phyloP scores from a whole-genome alignment of 345 rosid genomes.

The Citrus unshiu region DNA sequence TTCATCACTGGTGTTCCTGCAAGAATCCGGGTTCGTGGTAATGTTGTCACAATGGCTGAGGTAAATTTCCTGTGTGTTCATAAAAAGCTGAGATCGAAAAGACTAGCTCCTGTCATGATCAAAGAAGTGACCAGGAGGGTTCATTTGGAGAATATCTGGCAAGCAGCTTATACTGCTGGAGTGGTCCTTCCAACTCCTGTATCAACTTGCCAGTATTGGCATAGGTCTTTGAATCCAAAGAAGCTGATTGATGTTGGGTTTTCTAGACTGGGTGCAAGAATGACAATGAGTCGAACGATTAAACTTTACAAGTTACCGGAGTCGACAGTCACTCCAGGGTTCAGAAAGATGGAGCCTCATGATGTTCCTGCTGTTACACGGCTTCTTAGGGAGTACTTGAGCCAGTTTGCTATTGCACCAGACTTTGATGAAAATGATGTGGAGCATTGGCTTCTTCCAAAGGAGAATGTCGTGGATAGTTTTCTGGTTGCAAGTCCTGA shows the following conservation, averaged over 20 bases:
- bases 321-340: slow-evolving; percentile 37
- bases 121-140: slow-evolving; percentile 47
- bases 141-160: slow-evolving; percentile 46
- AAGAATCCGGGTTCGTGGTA: slow-evolving; percentile 33
- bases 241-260: slow-evolving; percentile 50
- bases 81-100: slow-evolving; percentile 43
- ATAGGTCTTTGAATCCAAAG: slow-evolving; percentile 43
- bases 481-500: slow-evolving; percentile 84
- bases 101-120: slow-evolving; percentile 47
- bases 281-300: slow-evolving; percentile 46
- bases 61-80: slow-evolving; percentile 43
- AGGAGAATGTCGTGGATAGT: slow-evolving; percentile 73
- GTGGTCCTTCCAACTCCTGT: slow-evolving; percentile 44
- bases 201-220: slow-evolving; percentile 43
- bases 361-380: slow-evolving; percentile 40
- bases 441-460: slow-evolving; percentile 56
- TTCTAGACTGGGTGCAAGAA: slow-evolving; percentile 39
- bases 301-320: slow-evolving; percentile 36
- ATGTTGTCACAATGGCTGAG: slow-evolving; percentile 36
- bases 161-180: slow-evolving; percentile 45
- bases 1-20: slow-evolving; percentile 45
- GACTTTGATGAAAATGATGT: slow-evolving; percentile 41
- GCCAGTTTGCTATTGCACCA: slow-evolving; percentile 38
- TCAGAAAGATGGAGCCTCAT: slow-evolving; percentile 39
- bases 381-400: slow-evolving; percentile 33